Base-by-base conservation (phyloP, 1,284 basidiomycete species). In the Retiboletus fuscus region DNA sequence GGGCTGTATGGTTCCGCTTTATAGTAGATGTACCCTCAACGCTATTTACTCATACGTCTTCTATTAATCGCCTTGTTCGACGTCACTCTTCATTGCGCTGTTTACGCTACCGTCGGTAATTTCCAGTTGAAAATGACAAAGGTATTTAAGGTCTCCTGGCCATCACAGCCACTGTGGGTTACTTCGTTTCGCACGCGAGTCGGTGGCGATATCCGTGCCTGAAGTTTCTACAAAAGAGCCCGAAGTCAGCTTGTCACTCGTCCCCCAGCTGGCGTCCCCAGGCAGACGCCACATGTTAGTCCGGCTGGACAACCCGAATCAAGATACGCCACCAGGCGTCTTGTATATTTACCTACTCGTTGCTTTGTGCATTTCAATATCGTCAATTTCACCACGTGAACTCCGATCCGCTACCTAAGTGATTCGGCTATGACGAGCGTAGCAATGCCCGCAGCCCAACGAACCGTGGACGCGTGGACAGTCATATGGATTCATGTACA, bases 1-100 rank as follows among this genome's bases (percentile, higher is more conserved):
- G 51, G 71, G 70, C 51, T 77, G 77, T 80, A 76, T 73, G 78
- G 66, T 72, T 74, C 72, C 71, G 66, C 74, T 73, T 74, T 83
- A 81, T 69, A 73, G 69, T 81, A 80, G 79, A 82, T 83, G 78
- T 78, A 82, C 72, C 77, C 69, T 67, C 75, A 64, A 74, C 77
- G 72, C 71, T 80, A 82, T 77, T 76, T 82, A 82, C 75, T 66
- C 69, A 66, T 83, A 81, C 77, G 72, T 69, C 73, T 71, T 81
- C 73, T 74, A 80, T 72, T 82, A 83, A 82, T 82, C 53, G 69
- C 34, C 64, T 71, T 57, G 69, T 67, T 73, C 77, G 64, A 77
- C 79, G 72, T 76, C 73, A 77, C 73, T 69, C 70, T 73, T 76
- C 57, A 69, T 73, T 67, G 62, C 46, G 61, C 64, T 55, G 69